Evolutionary conservation across 352 stramenopile genomes (phyloP), one percentile per base, ranked within the genome.

Genomic region (Pythium vanterpoolii): DNA sequence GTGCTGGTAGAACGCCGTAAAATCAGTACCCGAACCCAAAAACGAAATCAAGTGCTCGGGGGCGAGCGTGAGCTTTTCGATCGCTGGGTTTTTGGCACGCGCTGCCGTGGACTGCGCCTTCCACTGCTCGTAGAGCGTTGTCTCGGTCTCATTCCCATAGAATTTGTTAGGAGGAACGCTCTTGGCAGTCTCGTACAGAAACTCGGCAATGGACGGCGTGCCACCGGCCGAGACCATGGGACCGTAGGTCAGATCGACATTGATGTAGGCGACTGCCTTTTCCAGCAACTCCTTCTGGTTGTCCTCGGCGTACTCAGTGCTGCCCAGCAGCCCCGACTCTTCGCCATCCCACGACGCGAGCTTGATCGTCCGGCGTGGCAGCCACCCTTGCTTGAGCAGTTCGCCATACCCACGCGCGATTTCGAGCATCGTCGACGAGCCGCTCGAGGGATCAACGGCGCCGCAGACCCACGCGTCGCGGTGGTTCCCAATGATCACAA

Each of bases 401-500:
- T 77, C 60, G 8, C 86, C 85, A 5, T 95, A 60, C 27, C 73
- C 72, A 16, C 76, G 81, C n/a, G 87, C 90, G 24, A 97, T 78
- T 69, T 97, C 90, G 1, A 97, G 56, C 67, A 97, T 69, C 4
- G 73, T 65, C 6, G 86, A 71, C 7, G 89, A 96, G 8, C 73
- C 90, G 23, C 73, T 90, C 23, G 90, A 91, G 10, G 90, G 90
- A 59, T 96, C 88, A 19, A 86, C 81, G 1, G 87, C 89, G 10
- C 87, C 89, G 51, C 87, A 96, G 0, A 97, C 86, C 90, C 90
- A 97, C 6, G 87, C 89, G 62, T 97, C 90, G 21, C 90, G 83
- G 61, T 97, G 90, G 68, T 97, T 97, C 28, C 88, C 86, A 30
- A 97, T 73, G 19, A 97, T 34, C 13, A 96, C 77, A 23, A 84